Evolutionary conservation across 2,329 filamentous ascomycete genomes (phyloP).

Genomic region (Chalaropsis ovoidea): DNA sequence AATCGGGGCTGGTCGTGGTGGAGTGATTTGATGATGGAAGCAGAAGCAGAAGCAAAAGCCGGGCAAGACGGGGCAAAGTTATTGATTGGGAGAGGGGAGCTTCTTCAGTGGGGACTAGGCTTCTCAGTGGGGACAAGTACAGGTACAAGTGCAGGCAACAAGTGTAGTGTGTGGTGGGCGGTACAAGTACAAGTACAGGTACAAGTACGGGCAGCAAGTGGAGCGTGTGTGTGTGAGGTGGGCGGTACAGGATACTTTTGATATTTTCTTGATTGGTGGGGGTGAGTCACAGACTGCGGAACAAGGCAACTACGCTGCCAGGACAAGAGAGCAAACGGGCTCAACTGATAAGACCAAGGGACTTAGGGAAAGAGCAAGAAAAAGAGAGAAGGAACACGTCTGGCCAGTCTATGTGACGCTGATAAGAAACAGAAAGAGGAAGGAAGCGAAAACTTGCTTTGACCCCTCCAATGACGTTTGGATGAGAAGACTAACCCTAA

Average conservation of each 20-base stretch:
- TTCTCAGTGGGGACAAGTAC: too few species aligned
- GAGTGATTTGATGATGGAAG: background rate
- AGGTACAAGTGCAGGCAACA: background rate
- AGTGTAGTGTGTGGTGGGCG: background rate
- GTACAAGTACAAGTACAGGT: background rate
- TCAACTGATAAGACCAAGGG: conserved; percentile 3
- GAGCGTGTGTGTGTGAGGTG: background rate
- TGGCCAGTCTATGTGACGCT: background rate
- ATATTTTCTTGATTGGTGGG: background rate
- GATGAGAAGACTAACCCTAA: background rate
- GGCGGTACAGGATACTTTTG: background rate
- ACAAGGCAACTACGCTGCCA: too few species aligned
- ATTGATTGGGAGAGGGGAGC: background rate
- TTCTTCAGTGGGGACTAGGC: background rate
- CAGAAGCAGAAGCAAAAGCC: background rate
- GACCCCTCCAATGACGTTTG: background rate
- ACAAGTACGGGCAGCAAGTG: too few species aligned
- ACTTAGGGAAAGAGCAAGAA: background rate
- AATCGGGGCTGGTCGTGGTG: background rate
- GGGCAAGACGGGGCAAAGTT: background rate
- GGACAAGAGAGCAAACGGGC: background rate
- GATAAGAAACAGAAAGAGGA: background rate
- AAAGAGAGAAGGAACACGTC: background rate
- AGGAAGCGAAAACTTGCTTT: background rate
- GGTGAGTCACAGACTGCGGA: background rate